Base-by-base conservation (phyloP, 1,284 basidiomycete species). In the Tilletia indica region DNA sequence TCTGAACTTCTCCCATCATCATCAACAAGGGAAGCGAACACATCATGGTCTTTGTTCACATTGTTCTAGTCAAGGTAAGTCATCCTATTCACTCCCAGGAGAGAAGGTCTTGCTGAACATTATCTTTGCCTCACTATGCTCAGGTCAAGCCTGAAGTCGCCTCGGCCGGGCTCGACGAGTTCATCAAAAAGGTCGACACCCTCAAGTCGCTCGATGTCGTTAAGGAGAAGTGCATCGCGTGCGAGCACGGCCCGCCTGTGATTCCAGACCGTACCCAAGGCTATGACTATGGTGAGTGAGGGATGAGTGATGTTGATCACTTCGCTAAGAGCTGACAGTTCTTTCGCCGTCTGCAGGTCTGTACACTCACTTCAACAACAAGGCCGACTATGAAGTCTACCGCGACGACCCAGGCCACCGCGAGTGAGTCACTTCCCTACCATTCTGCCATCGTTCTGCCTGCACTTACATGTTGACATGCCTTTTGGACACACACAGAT, bases 121-220 rank as follows among this genome's bases (percentile, higher is more conserved):
- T 19, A 6, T 54, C 19, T n/a, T 5, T 19, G 51, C 42, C 42
- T 45, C 42, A 45, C 51, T 19, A 1, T 25, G 51, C n/a, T 2
- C 8, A 54, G 51, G 51, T 54, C 21, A 19, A 25, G 51, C 19
- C 51, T n/a, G 51, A 54, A 19, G 51, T 54, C n/a, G 51, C 51
- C 19, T 19, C 51, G 2, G 8, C 51, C 51, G 16, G 16, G 19
- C 51, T 54, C 19, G 51, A 19, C 51, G 51, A 25, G 16, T 54
- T 54, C 51, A 25, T 25, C 6, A 19, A 9, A 6, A 11, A 54
- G 1, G 51, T 54, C 51, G 51, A 54, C 51, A 54, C 11, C 16
- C 51, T 54, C 51, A 54, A 54, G 51, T 19, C 51, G 21, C 51
- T 54, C 3, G 51, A 54, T 19, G 51, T 54, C 51, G 51, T 54